Evolutionary conservation across 2,329 filamentous ascomycete species (phyloP), one percentile per base, ranked within the genome.

Genomic region (Sclerotinia subarctica): DNA sequence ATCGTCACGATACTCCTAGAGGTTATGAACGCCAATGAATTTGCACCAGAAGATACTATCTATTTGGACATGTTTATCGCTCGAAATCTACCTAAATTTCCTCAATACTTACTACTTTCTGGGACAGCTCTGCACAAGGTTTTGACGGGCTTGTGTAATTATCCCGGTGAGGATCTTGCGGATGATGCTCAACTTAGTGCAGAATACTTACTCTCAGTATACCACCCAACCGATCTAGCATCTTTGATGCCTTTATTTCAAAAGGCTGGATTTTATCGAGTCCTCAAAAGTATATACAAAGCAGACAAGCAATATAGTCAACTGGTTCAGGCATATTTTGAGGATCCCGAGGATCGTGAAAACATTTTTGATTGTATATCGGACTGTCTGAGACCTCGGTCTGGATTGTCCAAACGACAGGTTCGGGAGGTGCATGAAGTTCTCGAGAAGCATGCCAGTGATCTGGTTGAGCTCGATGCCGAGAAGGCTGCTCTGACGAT

Each of bases 51-150:
- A 70, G 93, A 98, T 76, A 94, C 91, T 17, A 92, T 99, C 67
- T 99, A 97, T 78, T 85, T 99, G 56, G 93, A 99, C 79, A 99
- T 99, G 93, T 99, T 99, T 76, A 91, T 99, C 76, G 94, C 95
- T 24, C 88, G 95, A 67, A 99, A 97, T 77, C 81, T 99, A 62
- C 92, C 96, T 4, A 99, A 99, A 78, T 99, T 97, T 76, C 93
- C 94, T 0, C 94, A 98, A 77, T 97, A 97, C 75, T 89, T 99
- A 63, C 85, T 98, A 15, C 87, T 99, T 58, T 91, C 94, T 0
- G 95, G 94, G 24, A 93, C 92, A 2, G 90, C 91, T 1, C 83
- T 99, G 0, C 92, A 93, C 69, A 89, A 88, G 69, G 89, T 97
- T 13, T 83, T 99, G 35, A 83, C 87, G 49, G 90, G 93, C 2